Percentiles rank a stretch among this genome's conserved stretches.
Evolutionary conservation across 768 basidiomycete genomes (phyloP).

Genomic region (Suillus cothurnatus): DNA sequence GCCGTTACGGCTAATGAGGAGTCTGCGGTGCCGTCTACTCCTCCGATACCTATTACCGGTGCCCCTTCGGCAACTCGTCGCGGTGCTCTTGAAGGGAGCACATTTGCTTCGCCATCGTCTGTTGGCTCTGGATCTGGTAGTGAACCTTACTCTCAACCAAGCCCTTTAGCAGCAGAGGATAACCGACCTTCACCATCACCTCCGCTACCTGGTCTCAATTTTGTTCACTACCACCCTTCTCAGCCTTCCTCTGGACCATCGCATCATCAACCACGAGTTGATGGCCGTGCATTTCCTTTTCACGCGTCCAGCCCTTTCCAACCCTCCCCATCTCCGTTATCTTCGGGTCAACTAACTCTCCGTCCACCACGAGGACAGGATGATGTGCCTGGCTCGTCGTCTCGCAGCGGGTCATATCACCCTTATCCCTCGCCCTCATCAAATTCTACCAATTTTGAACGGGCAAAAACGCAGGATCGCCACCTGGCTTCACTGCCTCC

Average conservation of each 20-base stretch:
- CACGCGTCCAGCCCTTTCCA: slow-evolving; percentile 31
- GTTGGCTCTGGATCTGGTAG: slow-evolving; percentile 59
- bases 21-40: slow-evolving; percentile 16
- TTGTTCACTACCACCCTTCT: slow-evolving; percentile 57
- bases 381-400: slow-evolving; percentile 39
- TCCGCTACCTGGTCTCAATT: slow-evolving; percentile 53
- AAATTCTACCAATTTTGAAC: slow-evolving; percentile 50
- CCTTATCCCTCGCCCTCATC: slow-evolving; percentile 43
- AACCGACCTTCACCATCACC: slow-evolving; percentile 71
- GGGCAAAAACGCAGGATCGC: slow-evolving; percentile 55
- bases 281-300: slow-evolving; percentile 29
- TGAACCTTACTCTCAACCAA: slow-evolving; percentile 54
- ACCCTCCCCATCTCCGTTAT: slow-evolving; percentile 47
- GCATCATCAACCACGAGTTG: slow-evolving; percentile 30
- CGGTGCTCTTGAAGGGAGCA: slow-evolving; percentile 48
- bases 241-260: slow-evolving; percentile 37
- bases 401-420: slow-evolving; percentile 34
- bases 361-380: slow-evolving; percentile 40
- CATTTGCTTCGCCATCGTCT: slow-evolving; percentile 48
- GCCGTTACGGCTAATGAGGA: slow-evolving; percentile 31
- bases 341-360: slow-evolving; percentile 30
- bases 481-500: slow-evolving; percentile 43
- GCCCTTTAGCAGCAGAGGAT: slow-evolving; percentile 39
- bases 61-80: slow-evolving; percentile 51
- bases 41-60: slow-evolving; percentile 40